phyloP scores from a whole-genome alignment of 2,329 filamentous ascomycete genomes.

The Huntiella bhutanensis region DNA sequence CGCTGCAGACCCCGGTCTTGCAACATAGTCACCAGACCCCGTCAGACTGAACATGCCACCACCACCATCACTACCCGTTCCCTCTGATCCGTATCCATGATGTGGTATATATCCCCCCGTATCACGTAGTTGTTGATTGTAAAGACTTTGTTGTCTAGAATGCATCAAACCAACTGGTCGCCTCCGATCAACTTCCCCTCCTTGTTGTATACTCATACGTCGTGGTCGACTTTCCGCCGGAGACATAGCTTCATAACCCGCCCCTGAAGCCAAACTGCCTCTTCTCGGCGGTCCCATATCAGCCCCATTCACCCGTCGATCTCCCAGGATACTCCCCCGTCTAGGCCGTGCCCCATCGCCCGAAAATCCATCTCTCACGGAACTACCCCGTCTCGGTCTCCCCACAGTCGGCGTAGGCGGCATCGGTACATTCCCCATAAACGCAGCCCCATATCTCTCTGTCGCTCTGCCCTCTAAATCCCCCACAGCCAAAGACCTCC shows the following conservation, averaged over 20 bases:
- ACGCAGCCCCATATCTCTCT: neutral
- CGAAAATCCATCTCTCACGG: too few relatives aligned
- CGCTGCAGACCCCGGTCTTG: slow-evolving; percentile 7
- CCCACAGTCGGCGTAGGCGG: neutral
- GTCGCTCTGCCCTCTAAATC: neutral
- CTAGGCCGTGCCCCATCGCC: too few relatives aligned
- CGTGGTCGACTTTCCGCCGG: neutral
- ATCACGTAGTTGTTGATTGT: slow-evolving; percentile 4
- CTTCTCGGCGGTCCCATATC: slow-evolving; percentile 1
- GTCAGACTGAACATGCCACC: too few relatives aligned
- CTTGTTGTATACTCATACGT: slow-evolving; percentile 1
- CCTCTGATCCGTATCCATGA: too few relatives aligned
- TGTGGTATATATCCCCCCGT: too few relatives aligned
- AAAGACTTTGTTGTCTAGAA: slow-evolving; percentile 4
- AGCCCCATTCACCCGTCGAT: neutral
- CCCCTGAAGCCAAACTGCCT: neutral
- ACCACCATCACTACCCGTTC: too few relatives aligned
- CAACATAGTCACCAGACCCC: neutral
- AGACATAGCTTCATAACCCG: neutral
- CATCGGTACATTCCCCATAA: neutral
- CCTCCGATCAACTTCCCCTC: neutral
- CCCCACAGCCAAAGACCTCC: neutral
- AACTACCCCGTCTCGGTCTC: too few relatives aligned
- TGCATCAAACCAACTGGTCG: slow-evolving; percentile 2
- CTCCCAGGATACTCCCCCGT: neutral